Evolutionary conservation across 495 filamentous ascomycete species (phyloP).

Genomic region (Penicillium argentinense): DNA sequence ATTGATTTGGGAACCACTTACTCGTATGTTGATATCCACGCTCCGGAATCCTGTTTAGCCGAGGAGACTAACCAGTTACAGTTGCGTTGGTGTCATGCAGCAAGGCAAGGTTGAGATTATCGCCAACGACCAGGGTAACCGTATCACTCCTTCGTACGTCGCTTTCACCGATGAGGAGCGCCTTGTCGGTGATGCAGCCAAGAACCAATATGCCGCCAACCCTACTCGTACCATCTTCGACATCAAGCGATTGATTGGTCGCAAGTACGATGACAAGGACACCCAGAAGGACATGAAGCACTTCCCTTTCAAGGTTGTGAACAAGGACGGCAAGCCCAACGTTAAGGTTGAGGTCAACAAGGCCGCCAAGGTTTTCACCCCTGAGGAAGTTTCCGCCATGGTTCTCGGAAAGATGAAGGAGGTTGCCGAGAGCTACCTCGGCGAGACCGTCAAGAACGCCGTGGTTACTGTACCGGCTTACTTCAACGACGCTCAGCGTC

Average conservation of each 20-base stretch:
- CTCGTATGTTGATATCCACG: slow-evolving; percentile 54
- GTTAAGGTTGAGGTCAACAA: slow-evolving; percentile 78
- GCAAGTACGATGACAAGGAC: slow-evolving; percentile 84
- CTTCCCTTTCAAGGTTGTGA: slow-evolving; percentile 84
- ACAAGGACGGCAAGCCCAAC: slow-evolving; percentile 79
- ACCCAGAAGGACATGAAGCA: slow-evolving; percentile 84
- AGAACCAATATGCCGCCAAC: slow-evolving; percentile 98
- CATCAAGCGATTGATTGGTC: slow-evolving; percentile 89
- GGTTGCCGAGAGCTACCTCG: slow-evolving; percentile 84
- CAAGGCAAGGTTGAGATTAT: slow-evolving; percentile 97
- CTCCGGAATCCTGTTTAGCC: too few species aligned
- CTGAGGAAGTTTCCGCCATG: slow-evolving; percentile 82
- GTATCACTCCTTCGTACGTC: slow-evolving; percentile 98
- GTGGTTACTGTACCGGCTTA: slow-evolving; percentile 97
- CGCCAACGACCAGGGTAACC: slow-evolving; percentile 97
- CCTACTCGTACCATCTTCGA: slow-evolving; percentile 87
- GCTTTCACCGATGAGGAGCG: slow-evolving; percentile 98
- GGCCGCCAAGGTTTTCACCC: slow-evolving; percentile 72
- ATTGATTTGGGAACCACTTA: slow-evolving; percentile 99
- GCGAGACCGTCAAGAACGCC: slow-evolving; percentile 89
- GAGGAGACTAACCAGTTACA: slow-evolving; percentile 22
- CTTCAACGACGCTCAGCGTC: slow-evolving; percentile 97
- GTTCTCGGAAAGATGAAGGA: slow-evolving; percentile 93
- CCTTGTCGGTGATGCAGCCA: slow-evolving; percentile 96
- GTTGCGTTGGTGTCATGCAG: slow-evolving; percentile 98